Conservation (phyloP, 192 early-diverging fungal species). For the Backusella psychrophila region DNA sequence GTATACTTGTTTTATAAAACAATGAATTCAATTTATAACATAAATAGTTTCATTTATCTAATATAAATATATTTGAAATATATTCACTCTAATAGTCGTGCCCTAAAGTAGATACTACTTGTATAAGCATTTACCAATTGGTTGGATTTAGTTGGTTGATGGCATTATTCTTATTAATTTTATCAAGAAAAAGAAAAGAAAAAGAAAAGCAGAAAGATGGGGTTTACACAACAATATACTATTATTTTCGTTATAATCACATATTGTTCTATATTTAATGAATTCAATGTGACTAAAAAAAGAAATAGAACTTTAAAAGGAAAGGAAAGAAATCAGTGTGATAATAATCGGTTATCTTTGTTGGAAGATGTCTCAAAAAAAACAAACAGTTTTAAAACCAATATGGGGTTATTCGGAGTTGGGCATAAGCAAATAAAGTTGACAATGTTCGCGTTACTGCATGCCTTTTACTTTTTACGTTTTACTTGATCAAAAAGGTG, state of each 20-base stretch:
- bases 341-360: background rate
- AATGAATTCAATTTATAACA: no score
- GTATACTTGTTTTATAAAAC: no score
- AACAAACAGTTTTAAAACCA: background rate
- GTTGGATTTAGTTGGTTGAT: no score
- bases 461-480: no score
- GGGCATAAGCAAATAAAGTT: no score
- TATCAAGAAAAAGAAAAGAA: background rate
- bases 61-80: no score
- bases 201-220: background rate
- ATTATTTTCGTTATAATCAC: background rate
- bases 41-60: no score
- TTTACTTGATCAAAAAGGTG: no score
- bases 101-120: no score
- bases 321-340: background rate
- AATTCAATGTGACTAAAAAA: background rate
- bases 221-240: background rate
- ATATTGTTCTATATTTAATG: background rate
- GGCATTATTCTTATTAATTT: background rate
- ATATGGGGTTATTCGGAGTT: conserved; percentile 1
- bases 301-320: background rate
- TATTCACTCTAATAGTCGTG: no score
- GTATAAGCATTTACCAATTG: no score
- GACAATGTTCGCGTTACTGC: no score
- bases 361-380: background rate